Evolutionary conservation across 2,329 filamentous ascomycete genomes (phyloP).

Genomic region (Arthrobotrys pseudoclavata): DNA sequence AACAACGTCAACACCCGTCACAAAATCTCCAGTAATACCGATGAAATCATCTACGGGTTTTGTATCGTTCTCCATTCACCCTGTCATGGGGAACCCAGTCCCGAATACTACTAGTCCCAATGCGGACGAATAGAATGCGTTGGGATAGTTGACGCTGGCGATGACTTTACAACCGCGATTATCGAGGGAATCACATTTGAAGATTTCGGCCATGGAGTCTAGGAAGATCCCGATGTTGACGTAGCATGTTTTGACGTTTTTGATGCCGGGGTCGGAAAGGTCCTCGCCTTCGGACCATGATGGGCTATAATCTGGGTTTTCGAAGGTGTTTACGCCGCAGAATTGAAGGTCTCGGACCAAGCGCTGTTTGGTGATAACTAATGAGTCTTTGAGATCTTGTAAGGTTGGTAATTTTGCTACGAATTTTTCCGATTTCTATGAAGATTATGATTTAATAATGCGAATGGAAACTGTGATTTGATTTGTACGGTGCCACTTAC

Average conservation of each 20-base stretch:
- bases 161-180: conserved; percentile 7
- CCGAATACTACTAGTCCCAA: conserved; percentile 5
- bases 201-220: conserved; percentile 5
- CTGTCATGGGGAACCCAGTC: not conserved
- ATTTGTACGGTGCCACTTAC: not conserved
- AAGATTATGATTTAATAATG: not conserved
- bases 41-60: conserved; percentile 3
- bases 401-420: not conserved
- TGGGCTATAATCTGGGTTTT: not conserved
- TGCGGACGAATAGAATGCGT: conserved; percentile 11
- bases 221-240: conserved; percentile 10
- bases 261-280: not conserved
- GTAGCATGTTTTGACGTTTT: not conserved
- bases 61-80: conserved; percentile 10
- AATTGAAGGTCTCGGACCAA: conserved; percentile 1
- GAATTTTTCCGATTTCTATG: not conserved
- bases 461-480: too few species aligned
- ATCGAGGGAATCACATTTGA: conserved; percentile 11
- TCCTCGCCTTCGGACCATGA: not conserved
- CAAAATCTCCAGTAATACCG: conserved; percentile 8
- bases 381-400: not conserved
- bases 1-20: not conserved
- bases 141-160: conserved; percentile 8
- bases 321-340: not conserved
- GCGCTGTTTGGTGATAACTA: not conserved